Base-by-base conservation (phyloP, 1,284 basidiomycete species). In the Boletellus deceptivus region DNA sequence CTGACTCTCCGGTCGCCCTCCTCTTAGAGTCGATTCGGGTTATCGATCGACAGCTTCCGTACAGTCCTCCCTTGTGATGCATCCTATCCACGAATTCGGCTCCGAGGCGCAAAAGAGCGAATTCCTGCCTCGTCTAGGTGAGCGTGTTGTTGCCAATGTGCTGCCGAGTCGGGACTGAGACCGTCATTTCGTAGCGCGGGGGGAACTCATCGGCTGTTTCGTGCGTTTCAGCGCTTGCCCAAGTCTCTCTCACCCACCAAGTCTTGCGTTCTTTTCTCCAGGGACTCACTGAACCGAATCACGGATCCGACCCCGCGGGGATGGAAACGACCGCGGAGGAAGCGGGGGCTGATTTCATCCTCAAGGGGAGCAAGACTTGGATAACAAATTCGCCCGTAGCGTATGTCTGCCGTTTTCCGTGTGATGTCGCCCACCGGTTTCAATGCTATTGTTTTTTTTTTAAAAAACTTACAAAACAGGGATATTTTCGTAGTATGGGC, bases 21-120 rank as follows among this genome's bases (percentile, higher is more conserved):
- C 6, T 41, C 2, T 14, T 46, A 91, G 91, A 48, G 85, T 99
- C 36, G 96, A 99, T 70, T 97, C 93, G 1, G 96, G 96, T 3
- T 98, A 97, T 68, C 86, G 95, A 33, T 94, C 91, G 6, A 95
- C 88, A n/a, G 89, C 95, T 67, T 95, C 91, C 25, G 96, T 99
- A 1, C 96, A 99, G 69, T 93, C 90, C 0, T 96, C 93, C 6
- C 79, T 99, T 31, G 93, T 96, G n/a, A 99, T 99, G 95, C 92
- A 96, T 65, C 93, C 96, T 4, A 98, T 98, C 67, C 77, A 93
- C 70, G 90, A 89, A 62, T 98, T 96, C 68, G 95, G 96, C 2
- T 84, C 84, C 0, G 86, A 93, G 25, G 84, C 83, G 35, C 93
- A 98, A 72, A 96, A 95, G 74, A 89, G 93, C 62, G 90, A 89